These are phyloP conservation scores for Aspergillus incahuasiensis DNA, from an alignment of 495 filamentous ascomycete genomes.

Conservation along the genomic window DNA sequence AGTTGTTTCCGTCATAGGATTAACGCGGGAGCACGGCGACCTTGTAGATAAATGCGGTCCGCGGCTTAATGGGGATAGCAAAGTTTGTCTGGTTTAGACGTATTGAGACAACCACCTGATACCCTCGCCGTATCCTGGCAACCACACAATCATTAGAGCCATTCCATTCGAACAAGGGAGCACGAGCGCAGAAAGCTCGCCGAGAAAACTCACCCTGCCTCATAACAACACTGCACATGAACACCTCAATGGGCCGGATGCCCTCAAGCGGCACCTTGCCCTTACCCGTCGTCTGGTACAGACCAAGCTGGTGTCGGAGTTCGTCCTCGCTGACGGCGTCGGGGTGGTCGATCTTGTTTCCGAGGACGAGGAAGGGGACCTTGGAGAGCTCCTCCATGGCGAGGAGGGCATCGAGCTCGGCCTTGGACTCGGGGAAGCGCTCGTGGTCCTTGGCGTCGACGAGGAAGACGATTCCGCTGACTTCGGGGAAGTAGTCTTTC, in stretches of 20 bases:
- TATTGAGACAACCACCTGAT: constrained; percentile 54
- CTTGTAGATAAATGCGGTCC: too few species aligned
- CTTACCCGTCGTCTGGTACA: constrained; percentile 97
- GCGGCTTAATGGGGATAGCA: too few species aligned
- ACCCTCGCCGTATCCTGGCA: constrained; percentile 50
- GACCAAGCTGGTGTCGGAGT: constrained; percentile 78
- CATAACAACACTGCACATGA: constrained; percentile 99
- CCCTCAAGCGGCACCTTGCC: constrained; percentile 93
- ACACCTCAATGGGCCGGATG: constrained; percentile 93
- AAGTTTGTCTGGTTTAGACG: constrained; percentile 27
- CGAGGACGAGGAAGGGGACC: constrained; percentile 91
- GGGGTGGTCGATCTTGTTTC: constrained; percentile 99
- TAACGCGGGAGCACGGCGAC: not conserved
- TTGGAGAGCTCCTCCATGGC: constrained; percentile 90
- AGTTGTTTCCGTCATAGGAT: not conserved
- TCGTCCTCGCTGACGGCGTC: constrained; percentile 93
- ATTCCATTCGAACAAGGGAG: too few species aligned
- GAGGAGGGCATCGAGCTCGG: constrained; percentile 89
- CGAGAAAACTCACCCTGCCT: constrained; percentile 65
- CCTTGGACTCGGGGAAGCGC: constrained; percentile 89
- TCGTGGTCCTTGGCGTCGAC: constrained; percentile 97
- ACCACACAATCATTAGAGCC: not conserved
- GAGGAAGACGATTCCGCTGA: constrained; percentile 94
- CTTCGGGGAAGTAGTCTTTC: constrained; percentile 99
- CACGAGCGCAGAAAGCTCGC: too few species aligned